Percentiles rank a stretch among this genome's conserved stretches.
Evolutionary conservation across 2,329 filamentous ascomycete genomes (phyloP).

Genomic region (Calonectria crousiana): DNA sequence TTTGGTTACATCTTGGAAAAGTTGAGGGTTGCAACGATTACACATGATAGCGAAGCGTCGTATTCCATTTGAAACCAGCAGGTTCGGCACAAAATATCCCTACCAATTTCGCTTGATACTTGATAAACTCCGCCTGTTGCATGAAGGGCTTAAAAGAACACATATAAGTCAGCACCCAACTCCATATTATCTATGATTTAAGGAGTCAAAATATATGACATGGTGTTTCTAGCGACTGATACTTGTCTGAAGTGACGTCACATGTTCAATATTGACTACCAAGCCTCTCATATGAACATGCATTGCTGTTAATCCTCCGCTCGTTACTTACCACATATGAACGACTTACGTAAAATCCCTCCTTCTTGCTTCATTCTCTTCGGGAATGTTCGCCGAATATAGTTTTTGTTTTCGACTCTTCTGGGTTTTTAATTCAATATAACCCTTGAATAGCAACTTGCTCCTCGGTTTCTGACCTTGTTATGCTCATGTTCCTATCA

Average conservation of each 20-base stretch:
- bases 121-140: neutral
- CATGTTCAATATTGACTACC: neutral
- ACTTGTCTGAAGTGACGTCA: neutral
- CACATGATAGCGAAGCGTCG: neutral
- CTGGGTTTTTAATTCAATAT: neutral
- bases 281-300: neutral
- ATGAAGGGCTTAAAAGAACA: neutral
- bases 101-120: neutral
- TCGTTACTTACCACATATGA: neutral
- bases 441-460: too few relatives aligned
- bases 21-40: neutral
- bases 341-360: neutral
- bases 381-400: neutral
- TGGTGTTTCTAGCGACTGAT: neutral
- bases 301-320: neutral
- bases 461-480: too few relatives aligned
- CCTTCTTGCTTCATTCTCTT: neutral
- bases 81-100: neutral
- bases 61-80: neutral
- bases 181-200: neutral
- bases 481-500: too few relatives aligned
- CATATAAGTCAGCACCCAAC: neutral
- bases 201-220: neutral
- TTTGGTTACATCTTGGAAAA: conserved; percentile 19
- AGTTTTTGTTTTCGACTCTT: neutral